Conservation (phyloP, 257 asterid species). For the Rehmannia glutinosa region DNA sequence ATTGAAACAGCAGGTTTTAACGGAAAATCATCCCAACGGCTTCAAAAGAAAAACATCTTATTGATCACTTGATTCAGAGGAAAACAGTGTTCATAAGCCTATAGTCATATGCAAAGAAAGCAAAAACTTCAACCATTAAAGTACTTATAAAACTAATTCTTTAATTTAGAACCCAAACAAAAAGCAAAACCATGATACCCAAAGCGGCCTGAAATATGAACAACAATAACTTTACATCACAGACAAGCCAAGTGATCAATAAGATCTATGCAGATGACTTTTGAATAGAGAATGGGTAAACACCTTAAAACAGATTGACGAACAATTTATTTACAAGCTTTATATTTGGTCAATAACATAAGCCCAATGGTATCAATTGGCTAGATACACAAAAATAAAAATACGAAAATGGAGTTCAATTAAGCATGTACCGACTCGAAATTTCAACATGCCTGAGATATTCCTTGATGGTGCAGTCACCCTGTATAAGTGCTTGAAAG, state of each 20-base stretch:
- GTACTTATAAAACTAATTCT: background rate
- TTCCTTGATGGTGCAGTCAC: background rate
- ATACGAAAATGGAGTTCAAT: background rate
- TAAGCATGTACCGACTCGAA: background rate
- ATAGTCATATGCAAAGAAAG: background rate
- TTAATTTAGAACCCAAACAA: background rate
- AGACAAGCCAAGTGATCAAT: background rate
- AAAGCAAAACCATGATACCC: background rate
- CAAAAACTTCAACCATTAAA: background rate
- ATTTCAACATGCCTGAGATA: background rate
- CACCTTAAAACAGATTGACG: background rate
- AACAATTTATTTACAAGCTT: background rate
- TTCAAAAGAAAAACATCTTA: background rate
- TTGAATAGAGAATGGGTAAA: no score
- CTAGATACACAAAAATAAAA: background rate
- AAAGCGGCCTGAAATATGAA: background rate
- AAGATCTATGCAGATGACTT: background rate
- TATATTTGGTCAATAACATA: background rate
- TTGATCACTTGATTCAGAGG: background rate
- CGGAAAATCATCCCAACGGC: background rate
- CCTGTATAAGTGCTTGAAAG: background rate
- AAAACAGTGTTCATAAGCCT: background rate
- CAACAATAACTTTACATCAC: background rate
- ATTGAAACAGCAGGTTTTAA: no score
- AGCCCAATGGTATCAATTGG: background rate